phyloP scores from a whole-genome alignment of 176 grass and related monocot genomes.

The Chloris gayana region DNA sequence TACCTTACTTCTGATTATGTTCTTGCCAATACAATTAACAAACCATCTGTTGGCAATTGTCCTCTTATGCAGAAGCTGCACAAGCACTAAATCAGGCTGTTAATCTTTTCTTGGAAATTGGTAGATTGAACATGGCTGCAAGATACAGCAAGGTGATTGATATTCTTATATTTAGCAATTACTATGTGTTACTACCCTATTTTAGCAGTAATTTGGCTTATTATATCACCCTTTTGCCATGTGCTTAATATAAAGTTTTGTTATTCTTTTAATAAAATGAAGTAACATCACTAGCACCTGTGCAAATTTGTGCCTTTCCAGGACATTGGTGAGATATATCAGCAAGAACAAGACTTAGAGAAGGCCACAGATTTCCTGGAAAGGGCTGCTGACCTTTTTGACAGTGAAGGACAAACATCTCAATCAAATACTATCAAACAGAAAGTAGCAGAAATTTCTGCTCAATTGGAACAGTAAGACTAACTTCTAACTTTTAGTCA shows the following conservation, averaged over 20 bases:
- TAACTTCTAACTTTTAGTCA: background rate
- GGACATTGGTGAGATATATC: conserved; percentile 93
- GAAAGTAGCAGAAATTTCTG: conserved; percentile 88
- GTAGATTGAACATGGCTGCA: conserved; percentile 91
- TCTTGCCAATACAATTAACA: background rate
- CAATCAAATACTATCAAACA: conserved; percentile 72
- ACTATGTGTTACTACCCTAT: background rate
- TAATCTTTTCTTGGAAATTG: conserved; percentile 89
- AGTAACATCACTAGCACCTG: background rate
- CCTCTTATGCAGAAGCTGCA: conserved; percentile 9
- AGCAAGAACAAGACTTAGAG: conserved; percentile 81
- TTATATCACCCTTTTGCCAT: conserved; percentile 20
- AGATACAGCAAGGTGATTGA: conserved; percentile 87
- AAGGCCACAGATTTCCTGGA: conserved; percentile 78
- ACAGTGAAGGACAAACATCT: conserved; percentile 81
- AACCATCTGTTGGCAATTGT: conserved; percentile 2
- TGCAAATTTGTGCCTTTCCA: conserved; percentile 51
- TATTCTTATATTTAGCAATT: background rate
- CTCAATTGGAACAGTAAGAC: conserved; percentile 88
- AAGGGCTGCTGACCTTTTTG: conserved; percentile 80
- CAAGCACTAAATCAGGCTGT: conserved; percentile 72
- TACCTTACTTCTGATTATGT: too few relatives aligned
- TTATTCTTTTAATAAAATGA: conserved; percentile 19
- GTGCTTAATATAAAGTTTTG: background rate
- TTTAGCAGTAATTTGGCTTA: background rate